Base-by-base conservation (phyloP, 2,329 filamentous ascomycete species). In the Trichoderma brevicompactum region DNA sequence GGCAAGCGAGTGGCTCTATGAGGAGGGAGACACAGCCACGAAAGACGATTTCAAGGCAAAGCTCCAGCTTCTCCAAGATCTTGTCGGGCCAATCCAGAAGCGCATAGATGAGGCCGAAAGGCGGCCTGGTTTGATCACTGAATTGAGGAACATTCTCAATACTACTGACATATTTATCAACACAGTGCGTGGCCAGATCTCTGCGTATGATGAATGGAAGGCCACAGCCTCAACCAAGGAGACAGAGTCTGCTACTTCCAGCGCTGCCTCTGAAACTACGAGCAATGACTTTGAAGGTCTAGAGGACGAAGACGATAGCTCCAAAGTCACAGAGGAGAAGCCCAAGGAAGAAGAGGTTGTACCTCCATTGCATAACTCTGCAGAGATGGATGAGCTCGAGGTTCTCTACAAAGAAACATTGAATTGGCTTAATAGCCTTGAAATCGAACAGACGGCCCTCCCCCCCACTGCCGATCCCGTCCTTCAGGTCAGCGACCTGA, bases 1-100 rank as follows among this genome's bases (percentile, higher is more conserved):
- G 55, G 85, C 88, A 23, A 91, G 91, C 71, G 93, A 97, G 10
- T 99, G 95, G 94, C 87, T 99, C 66, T 95, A 97, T 75, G 91
- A 87, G 15, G 93, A 94, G 53, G 92, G 94, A 64, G 84, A 85
- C 15, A 88, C 93, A 55, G 94, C 95, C 5, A 83, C 86, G 41
- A 89, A 88, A 65, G 87, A 91, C 3, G 87, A 89, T 54, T 85
- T 99, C 72, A 91, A 89, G 76, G 83, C 86, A 64, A 92, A 89
- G 75, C 85, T 96, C 56, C 89, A 92, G 76, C 86, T 85, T 50
- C 86, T 99, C 56, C 89, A 92, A 74, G 86, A 88, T 61, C 85
- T 97, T 53, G 91, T 94, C 60, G 81, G 86, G 38, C 94, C 94
- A 1, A 87, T 97, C 32, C 84, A 92, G 70, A 87, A 85, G 73